These are phyloP conservation scores for Citrus trifoliata DNA, from an alignment of 345 rosid genomes.

Conservation along the genomic window DNA sequence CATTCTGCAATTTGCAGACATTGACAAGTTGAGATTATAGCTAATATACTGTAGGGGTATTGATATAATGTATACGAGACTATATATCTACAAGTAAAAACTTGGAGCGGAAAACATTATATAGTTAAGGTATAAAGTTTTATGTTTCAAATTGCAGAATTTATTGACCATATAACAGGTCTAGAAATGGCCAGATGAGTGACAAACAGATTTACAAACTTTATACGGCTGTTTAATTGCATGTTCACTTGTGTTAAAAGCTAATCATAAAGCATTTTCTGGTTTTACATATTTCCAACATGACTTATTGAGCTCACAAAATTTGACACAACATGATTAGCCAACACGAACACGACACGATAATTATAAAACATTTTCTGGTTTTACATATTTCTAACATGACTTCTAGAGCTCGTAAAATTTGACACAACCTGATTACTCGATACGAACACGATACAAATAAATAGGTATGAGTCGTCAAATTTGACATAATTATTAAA, in stretches of 20 bases:
- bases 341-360: too few relatives aligned
- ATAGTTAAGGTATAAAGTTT: neutral
- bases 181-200: too few relatives aligned
- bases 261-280: neutral
- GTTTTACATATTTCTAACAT: neutral
- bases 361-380: neutral
- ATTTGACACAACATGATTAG: too few relatives aligned
- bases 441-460: fast-evolving
- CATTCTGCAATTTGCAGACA: neutral
- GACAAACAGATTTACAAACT: too few relatives aligned
- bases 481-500: too few relatives aligned
- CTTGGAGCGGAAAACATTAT: neutral
- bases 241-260: neutral
- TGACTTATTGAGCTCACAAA: fast-evolving
- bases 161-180: too few relatives aligned
- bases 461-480: too few relatives aligned
- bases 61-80: neutral
- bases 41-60: neutral
- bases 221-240: neutral
- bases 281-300: neutral
- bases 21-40: neutral
- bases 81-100: neutral
- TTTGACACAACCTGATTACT: too few relatives aligned
- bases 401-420: neutral
- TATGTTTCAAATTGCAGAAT: neutral